Base-by-base conservation (phyloP, 495 filamentous ascomycete species). In the Astrothelium subdiscretum region DNA sequence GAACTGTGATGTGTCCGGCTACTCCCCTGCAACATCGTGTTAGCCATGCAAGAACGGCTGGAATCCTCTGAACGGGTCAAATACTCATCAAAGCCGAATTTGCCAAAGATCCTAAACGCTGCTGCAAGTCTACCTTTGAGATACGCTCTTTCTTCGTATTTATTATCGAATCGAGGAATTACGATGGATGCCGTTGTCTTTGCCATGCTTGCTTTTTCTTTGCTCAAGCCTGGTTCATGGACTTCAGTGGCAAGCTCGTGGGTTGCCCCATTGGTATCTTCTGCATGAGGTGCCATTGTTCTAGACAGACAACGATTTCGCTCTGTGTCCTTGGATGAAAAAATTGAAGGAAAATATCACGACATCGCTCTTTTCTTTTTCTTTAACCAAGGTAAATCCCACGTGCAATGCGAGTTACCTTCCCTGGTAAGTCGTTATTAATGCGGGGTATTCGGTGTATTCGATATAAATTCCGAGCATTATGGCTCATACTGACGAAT, bases 61-160 rank as follows among this genome's bases (percentile, higher is more conserved):
- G 29, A 63, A 54, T 22, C 58, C 60, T 51, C 80, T 80, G n/a
- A 27, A 5, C 12, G 20, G 48, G 6, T 29, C 48, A 54, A 3
- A 11, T 54, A 54, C 68, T 86, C 84, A 59, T 87, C 84, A 64
- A 83, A 87, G 20, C 84, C 84, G 60, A 81, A 77, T 69, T 87
- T 85, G 8, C 83, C 86, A 61, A 89, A 88, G 59, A 89, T 85
- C 26, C 86, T 75, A 68, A 87, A 87, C 13, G 86, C 86, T 2
- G 83, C 79, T 5, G 83, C 85, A 13, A 89, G 75, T 10, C 84
- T 76, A 44, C 82, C 82, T 69, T 88, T 89, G 51, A 86, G 76
- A 64, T 84, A 87, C 42, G 82, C 80, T 10, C 85, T 77, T 71
- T 88, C 84, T 62, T 84, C 68, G 63, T 82, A 75, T 60, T 82